phyloP scores from a whole-genome alignment of 1,139 yeast genomes.

The Debaryomyces sp. region DNA sequence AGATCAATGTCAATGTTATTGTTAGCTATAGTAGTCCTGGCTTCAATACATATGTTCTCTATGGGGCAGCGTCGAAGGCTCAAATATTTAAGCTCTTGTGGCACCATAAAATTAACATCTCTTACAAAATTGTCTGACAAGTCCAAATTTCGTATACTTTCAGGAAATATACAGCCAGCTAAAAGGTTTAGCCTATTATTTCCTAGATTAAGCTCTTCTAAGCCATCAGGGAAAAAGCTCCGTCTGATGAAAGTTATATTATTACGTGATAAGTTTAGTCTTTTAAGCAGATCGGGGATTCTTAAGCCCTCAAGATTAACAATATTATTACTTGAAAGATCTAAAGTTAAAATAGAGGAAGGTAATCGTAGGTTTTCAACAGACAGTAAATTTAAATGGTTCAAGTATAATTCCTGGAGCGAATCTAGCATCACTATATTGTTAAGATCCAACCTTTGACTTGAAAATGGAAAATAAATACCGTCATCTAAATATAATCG shows the following conservation, averaged over 20 bases:
- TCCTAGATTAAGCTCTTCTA: conserved; percentile 4
- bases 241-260: neutral
- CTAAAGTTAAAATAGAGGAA: neutral
- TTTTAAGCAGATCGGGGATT: conserved; percentile 1
- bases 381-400: conserved; percentile 3
- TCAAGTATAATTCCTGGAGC: conserved; percentile 1
- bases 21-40: neutral
- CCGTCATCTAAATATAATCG: conserved; percentile 2
- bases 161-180: conserved; percentile 4
- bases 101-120: conserved; percentile 8
- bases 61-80: conserved; percentile 1
- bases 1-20: neutral
- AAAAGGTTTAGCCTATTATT: conserved; percentile 5
- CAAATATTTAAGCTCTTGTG: conserved; percentile 3
- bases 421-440: neutral
- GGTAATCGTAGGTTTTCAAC: conserved; percentile 6
- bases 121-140: conserved; percentile 6
- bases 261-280: conserved; percentile 9
- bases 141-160: conserved; percentile 4
- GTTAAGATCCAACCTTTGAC: neutral
- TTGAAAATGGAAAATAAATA: neutral
- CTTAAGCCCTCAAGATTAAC: conserved; percentile 3
- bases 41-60: neutral
- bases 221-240: neutral
- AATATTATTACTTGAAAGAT: conserved; percentile 5